Base-by-base conservation (phyloP, 768 basidiomycete species). In the Auriculariales sp. region DNA sequence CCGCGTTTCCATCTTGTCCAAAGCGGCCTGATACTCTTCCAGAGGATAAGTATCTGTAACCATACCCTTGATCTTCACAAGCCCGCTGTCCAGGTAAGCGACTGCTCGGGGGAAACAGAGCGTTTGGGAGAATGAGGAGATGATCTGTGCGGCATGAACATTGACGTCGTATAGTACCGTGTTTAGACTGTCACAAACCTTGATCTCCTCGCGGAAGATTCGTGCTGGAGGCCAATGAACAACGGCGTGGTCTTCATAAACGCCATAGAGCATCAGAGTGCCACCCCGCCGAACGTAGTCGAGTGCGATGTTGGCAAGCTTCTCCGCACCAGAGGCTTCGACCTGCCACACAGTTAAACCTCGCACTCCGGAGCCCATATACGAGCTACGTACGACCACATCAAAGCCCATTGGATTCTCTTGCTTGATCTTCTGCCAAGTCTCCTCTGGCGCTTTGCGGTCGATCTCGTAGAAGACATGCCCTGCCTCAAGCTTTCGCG, bases 91-190 rank as follows among this genome's bases (percentile, higher is more conserved):
- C 17, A 94, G 77, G 62, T 92, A 92, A 11, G 80, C 84, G 30
- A 94, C 78, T 2, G 90, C 88, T 4, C 90, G 80, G 36, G 89
- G 87, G 81, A 94, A 92, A 64, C 89, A 91, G 66, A 71, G 81
- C 1, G 81, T 81, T 56, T 92, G 90, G 7, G 89, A 83, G 69
- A 91, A 92, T 1, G 89, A 92, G 11, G 89, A 88, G 52, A 91
- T 86, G 56, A 91, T 90, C 83, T 87, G 49, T 31, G 28, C 28
- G 48, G 46, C 19, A 47, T n/a, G 15, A 24, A 4, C 22, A 14
- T 49, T 11, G 14, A 24, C 10, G 14, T 51, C 11, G 3, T 44
- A 5, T 25, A 22, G 39, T 44, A 24, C 15, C 11, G 12, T 25
- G 12, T n/a, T 39, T 39, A 17, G 35, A 12, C 35, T 7, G 3